phyloP scores from a whole-genome alignment of 2,329 filamentous ascomycete species.

The Paecilomyces sp. region DNA sequence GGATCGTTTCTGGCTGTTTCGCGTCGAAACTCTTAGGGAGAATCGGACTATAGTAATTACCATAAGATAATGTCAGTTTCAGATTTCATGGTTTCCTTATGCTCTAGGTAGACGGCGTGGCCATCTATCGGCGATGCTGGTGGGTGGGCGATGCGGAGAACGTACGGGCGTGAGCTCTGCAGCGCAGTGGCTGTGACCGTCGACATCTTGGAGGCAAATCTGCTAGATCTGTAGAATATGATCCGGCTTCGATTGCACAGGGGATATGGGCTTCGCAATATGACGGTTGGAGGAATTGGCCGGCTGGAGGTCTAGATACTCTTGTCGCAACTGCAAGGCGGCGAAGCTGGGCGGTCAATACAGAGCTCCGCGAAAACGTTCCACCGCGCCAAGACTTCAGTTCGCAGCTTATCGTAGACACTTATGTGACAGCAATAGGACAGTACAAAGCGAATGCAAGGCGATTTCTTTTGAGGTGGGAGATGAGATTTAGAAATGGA shows the following conservation, averaged over 20 bases:
- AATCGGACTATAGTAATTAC: constrained; percentile 50
- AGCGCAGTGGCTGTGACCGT: constrained; percentile 70
- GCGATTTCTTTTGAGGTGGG: too few species aligned
- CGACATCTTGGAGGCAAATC: constrained; percentile 54
- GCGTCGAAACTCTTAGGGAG: constrained; percentile 78
- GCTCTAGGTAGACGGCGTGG: not conserved
- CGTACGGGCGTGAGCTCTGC: constrained; percentile 65
- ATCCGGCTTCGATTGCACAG: not conserved
- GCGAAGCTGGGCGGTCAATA: constrained; percentile 1
- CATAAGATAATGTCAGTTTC: not conserved
- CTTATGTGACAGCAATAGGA: too few species aligned
- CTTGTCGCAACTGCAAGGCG: constrained; percentile 1
- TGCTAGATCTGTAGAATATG: not conserved
- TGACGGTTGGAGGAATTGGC: not conserved
- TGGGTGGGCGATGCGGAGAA: constrained; percentile 6
- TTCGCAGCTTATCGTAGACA: not conserved
- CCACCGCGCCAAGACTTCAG: constrained; percentile 14
- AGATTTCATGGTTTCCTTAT: not conserved
- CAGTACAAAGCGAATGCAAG: too few species aligned
- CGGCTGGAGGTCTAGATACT: not conserved
- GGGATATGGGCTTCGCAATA: not conserved
- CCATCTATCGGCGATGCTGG: not conserved
- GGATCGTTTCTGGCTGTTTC: constrained; percentile 83
- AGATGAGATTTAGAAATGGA: not conserved
- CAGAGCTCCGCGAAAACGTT: constrained; percentile 18